phyloP scores from a whole-genome alignment of 164 flowering plant genomes.

The Euptelea pleiosperma region DNA sequence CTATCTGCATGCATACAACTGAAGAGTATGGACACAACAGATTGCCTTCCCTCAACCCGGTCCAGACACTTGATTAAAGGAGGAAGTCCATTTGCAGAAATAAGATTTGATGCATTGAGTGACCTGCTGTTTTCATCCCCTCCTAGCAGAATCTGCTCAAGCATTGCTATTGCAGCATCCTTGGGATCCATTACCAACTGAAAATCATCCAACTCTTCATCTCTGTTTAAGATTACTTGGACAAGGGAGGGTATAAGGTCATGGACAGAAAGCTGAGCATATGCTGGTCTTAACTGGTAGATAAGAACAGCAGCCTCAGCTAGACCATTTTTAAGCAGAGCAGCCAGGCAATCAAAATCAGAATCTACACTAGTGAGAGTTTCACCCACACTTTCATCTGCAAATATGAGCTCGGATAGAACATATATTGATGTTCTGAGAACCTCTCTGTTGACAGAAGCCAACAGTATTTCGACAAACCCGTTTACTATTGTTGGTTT shows the following conservation, averaged over 20 bases:
- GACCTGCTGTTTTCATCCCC: slow-evolving; percentile 57
- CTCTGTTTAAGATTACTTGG: slow-evolving; percentile 39
- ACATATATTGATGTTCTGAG: slow-evolving; percentile 51
- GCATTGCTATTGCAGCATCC: slow-evolving; percentile 61
- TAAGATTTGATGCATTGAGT: slow-evolving; percentile 39
- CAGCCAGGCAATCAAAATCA: slow-evolving; percentile 61
- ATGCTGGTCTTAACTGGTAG: slow-evolving; percentile 52
- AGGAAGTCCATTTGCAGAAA: slow-evolving; percentile 54
- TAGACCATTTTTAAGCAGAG: slow-evolving; percentile 65
- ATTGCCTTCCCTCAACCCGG: slow-evolving; percentile 42
- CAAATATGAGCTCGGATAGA: slow-evolving; percentile 54
- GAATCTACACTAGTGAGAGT: slow-evolving; percentile 56
- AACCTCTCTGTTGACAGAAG: slow-evolving; percentile 54
- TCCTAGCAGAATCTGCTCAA: slow-evolving; percentile 59
- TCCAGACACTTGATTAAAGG: slow-evolving; percentile 46
- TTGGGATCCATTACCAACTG: slow-evolving; percentile 49
- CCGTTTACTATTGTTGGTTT: slow-evolving; percentile 54
- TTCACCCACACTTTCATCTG: slow-evolving; percentile 55
- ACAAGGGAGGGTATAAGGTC: slow-evolving; percentile 55
- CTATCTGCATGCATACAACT: slow-evolving; percentile 59
- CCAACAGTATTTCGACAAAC: slow-evolving; percentile 48
- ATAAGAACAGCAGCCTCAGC: slow-evolving; percentile 67
- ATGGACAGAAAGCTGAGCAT: slow-evolving; percentile 45
- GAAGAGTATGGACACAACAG: slow-evolving; percentile 46
- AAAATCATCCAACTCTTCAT: slow-evolving; percentile 40